Evolutionary conservation across 441 rosid genomes (phyloP), one percentile per base, ranked within the genome.

Genomic region (Geranium incanum): DNA sequence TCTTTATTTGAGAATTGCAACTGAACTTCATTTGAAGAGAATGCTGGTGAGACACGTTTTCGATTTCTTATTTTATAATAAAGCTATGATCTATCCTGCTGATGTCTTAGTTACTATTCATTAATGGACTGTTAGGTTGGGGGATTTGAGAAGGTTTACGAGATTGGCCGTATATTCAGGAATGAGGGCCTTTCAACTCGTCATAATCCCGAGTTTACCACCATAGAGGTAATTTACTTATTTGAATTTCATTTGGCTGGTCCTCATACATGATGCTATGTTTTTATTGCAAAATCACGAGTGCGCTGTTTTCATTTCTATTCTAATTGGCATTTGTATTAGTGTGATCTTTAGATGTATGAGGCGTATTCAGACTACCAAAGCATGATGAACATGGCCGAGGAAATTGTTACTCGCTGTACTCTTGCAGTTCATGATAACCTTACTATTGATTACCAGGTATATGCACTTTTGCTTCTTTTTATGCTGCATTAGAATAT

Each of bases 141-240:
- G 5, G 99, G 99, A 74, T 92, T 94, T 75, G 99, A 94, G 79
- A 91, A 86, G 84, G 97, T 94, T 60, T 94, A 94, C 73, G 97
- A 94, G 85, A 87, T 94, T 76, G 99, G 99, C 68, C 84, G 97
- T 65, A 92, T 94, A 77, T 94, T 94, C 82, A 82, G 99, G 84
- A 94, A 94, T 75, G 97, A 94, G 85, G 97, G 99, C 75, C 78
- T 92, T 81, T 94, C 97, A 71, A 82, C 99, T 45, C 97, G 99
- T 66, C 99, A 94, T 80, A 94, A 94, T 90, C 97, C 97, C 52
- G 99, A 92, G 78, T 92, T 94, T 82, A 94, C 99, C n/a, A 94
- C 99, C 23, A 92, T 94, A 38, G 99, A 94, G 97, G 97, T 92
- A 87, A 45, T 66, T 33, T 77, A 23, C 72, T 55, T 12, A 1